Base-by-base conservation (phyloP, 139 green algal genomes). In the Diplosphaera chodatii region DNA sequence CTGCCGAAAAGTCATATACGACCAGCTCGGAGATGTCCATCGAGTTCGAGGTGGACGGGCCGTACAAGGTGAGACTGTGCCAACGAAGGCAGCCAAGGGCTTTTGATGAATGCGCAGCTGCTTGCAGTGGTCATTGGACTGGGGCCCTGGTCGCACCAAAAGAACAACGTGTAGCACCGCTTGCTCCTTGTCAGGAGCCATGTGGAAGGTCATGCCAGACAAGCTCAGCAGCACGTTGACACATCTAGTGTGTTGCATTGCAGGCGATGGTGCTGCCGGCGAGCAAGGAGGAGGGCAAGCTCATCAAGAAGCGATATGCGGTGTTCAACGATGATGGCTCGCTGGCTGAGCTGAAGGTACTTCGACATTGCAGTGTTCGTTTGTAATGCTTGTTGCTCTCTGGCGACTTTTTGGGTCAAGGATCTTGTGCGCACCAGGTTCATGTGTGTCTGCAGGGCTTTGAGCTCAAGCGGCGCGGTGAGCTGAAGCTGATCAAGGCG, bases 261-360 rank as follows among this genome's bases (percentile, higher is more conserved):
- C 82, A 93, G 83, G 92, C 92, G 65, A 97, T 97, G 92, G 87
- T 97, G 55, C 80, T 97, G 70, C 95, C 95, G 4, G 95, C 95
- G 32, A 92, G 83, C 78, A 96, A 98, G 79, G 93, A 98, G 81
- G 95, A 99, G 84, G 95, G 93, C 67, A 94, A 96, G 80, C 83
- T 91, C 33, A 97, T 99, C 85, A 99, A 99, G 86, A 99, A 99
- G 88, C 91, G 95, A n/a, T 97, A 97, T 73, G 92, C 92, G 0
- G 92, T 97, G 56, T 97, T 97, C 89, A 96, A 97, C 75, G 78
- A 83, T 70, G 94, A 98, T 76, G 93, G 93, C 40, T 85, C 77
- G 1, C 85, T 99, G 48, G 94, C 92, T 23, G 94, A 99, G 80
- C 86, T 98, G 55, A 99, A 99, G 83, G 86, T 80, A 41, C 27